Evolutionary conservation across 306 rosid genomes (phyloP).

Genomic region (Vicia villosa): DNA sequence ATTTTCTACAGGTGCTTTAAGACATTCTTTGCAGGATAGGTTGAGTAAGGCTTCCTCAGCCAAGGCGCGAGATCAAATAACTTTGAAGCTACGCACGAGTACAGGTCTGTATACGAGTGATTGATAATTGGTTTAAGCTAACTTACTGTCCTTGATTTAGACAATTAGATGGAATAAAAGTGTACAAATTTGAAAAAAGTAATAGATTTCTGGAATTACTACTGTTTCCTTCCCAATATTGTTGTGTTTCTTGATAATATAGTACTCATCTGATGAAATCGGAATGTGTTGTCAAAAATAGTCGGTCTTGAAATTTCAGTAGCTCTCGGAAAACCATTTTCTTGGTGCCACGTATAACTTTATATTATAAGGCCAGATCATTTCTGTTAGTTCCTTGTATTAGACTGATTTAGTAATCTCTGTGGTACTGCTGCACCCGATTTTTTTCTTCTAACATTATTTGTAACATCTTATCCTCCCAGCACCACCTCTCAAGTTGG

Average conservation of each 20-base stretch:
- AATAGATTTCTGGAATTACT: neutral
- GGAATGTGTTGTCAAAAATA: constrained; percentile 2
- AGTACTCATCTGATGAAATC: neutral
- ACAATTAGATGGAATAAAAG: neutral
- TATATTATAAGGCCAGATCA: neutral
- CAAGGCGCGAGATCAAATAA: constrained; percentile 78
- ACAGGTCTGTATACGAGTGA: constrained; percentile 63
- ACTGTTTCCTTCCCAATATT: neutral
- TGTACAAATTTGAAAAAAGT: constrained; percentile 12
- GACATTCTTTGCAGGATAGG: constrained; percentile 95
- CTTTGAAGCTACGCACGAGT: constrained; percentile 88
- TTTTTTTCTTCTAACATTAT: constrained; percentile 27
- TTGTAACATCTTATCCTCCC: constrained; percentile 41
- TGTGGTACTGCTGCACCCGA: neutral
- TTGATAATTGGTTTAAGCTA: constrained; percentile 23
- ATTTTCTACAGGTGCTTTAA: constrained; percentile 73
- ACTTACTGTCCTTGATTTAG: constrained; percentile 19
- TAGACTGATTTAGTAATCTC: constrained; percentile 8
- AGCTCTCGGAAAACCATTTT: constrained; percentile 5
- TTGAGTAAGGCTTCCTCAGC: constrained; percentile 77
- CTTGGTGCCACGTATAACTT: constrained; percentile 9
- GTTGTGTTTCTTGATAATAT: constrained; percentile 4
- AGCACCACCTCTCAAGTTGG: constrained; percentile 94
- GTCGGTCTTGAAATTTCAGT: constrained; percentile 7
- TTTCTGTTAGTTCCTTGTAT: constrained; percentile 15